Evolutionary conservation across 345 rosid species (phyloP).

Genomic region (Eutrema japonicum): DNA sequence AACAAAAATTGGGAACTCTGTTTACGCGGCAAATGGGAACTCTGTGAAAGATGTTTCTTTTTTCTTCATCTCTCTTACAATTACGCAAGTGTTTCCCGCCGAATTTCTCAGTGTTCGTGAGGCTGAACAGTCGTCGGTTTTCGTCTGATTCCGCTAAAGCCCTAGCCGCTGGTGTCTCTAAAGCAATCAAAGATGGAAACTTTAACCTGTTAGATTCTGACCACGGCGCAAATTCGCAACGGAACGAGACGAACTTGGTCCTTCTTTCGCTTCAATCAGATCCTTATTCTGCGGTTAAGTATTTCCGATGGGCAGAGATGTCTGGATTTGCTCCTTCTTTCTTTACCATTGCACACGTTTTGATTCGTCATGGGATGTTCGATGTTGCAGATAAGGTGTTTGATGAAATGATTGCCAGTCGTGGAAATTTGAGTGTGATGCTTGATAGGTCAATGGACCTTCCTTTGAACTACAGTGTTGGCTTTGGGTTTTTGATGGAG

Average conservation of each 20-base stretch:
- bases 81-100: constrained; percentile 24
- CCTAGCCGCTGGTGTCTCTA: constrained; percentile 16
- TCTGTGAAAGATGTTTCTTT: constrained; percentile 20
- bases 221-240: constrained; percentile 14
- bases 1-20: neutral
- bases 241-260: constrained; percentile 27
- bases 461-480: constrained; percentile 21
- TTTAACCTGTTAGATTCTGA: constrained; percentile 9
- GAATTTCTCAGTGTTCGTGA: neutral
- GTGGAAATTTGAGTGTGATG: constrained; percentile 30
- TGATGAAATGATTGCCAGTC: constrained; percentile 43
- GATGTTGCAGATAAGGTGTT: constrained; percentile 49
- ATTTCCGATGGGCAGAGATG: constrained; percentile 40
- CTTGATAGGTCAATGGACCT: constrained; percentile 13
- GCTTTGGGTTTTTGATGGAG: constrained; percentile 50
- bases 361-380: constrained; percentile 46
- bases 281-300: constrained; percentile 35
- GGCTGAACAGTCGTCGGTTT: neutral
- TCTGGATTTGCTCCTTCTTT: constrained; percentile 37
- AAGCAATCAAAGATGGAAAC: constrained; percentile 33
- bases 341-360: constrained; percentile 42
- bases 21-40: constrained; percentile 22
- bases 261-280: constrained; percentile 38
- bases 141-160: constrained; percentile 20
- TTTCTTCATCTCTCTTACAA: constrained; percentile 13